These are phyloP conservation scores for Arabidopsis lyrata DNA, from an alignment of 441 rosid genomes.

Conservation along the genomic window DNA sequence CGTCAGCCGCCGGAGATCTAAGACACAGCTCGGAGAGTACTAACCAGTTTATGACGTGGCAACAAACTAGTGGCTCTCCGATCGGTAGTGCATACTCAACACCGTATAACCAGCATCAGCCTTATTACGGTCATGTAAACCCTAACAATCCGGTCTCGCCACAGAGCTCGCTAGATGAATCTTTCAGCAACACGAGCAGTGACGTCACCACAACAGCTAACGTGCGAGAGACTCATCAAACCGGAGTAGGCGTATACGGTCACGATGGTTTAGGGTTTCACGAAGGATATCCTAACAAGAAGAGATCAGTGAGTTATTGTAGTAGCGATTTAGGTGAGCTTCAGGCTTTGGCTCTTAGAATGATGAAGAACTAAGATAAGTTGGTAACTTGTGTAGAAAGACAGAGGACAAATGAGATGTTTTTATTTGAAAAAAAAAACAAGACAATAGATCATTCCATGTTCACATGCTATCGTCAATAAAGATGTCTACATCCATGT, in stretches of 20 bases:
- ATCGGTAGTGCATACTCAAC: conserved; percentile 34
- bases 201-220: conserved; percentile 49
- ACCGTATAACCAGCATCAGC: conserved; percentile 30
- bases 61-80: conserved; percentile 40
- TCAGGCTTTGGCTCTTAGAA: conserved; percentile 87
- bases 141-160: conserved; percentile 62
- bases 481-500: conserved; percentile 31
- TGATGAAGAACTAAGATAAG: conserved; percentile 60
- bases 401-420: conserved; percentile 17
- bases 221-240: conserved; percentile 30
- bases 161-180: conserved; percentile 74
- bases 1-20: conserved; percentile 48
- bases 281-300: conserved; percentile 60
- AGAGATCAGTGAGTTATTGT: conserved; percentile 49
- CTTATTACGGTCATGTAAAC: conserved; percentile 44
- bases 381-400: conserved; percentile 16
- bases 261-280: conserved; percentile 54
- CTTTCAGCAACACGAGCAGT: conserved; percentile 46
- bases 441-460: conserved; percentile 13
- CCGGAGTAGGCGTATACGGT: conserved; percentile 50
- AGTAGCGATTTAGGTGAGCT: conserved; percentile 79
- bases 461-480: conserved; percentile 37
- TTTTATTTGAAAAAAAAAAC: not conserved
- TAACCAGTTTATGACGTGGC: conserved; percentile 37
- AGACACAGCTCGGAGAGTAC: conserved; percentile 30